Base-by-base conservation (phyloP, 768 basidiomycete genomes). In the Psilocybe cubensis region DNA sequence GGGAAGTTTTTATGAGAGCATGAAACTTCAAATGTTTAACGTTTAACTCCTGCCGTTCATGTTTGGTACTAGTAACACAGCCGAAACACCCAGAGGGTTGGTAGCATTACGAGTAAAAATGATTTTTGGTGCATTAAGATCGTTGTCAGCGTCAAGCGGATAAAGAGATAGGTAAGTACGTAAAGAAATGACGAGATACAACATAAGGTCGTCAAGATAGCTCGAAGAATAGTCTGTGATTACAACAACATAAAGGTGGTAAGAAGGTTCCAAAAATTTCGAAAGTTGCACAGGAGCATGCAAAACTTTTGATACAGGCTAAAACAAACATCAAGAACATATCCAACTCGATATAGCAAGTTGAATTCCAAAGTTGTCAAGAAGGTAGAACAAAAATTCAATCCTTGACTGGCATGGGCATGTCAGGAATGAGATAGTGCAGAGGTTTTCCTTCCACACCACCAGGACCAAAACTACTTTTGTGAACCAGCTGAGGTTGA, bases 351-450 rank as follows among this genome's bases (percentile, higher is more conserved):
- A 14, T 9, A 12, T 14, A 14, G 35, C 35, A 14, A 5, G 5
- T 38, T 14, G 12, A n/a, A 38, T n/a, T 38, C 35, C 35, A n/a
- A n/a, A 38, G 35, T 38, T n/a, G n/a, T 4, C 35, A 45, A 38
- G 21, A 40, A 18, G 31, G 20, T 5, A 29, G 31, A 4, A 8
- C 4, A 5, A 29, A 4, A 31, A 31, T 20, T 63, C 63, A 65
- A 51, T 56, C 59, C 40, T 63, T 57, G 61, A 50, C 41, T 12
- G 64, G 47, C 57, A 68, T 55, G 17, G 84, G 84, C 77, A 85
- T 76, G 63, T 86, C 84, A 8, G 84, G 84, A 40, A 86, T 85
- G 56, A 86, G 66, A 72, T 83, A 85, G 67, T 86, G 84, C 57
- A 86, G 60, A 23, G 76, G 75, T 42, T 76, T 72, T 5, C 74